Evolutionary conservation across 768 basidiomycete species (phyloP), one percentile per base, ranked within the genome.

Genomic region (Pisolithus microcarpus): DNA sequence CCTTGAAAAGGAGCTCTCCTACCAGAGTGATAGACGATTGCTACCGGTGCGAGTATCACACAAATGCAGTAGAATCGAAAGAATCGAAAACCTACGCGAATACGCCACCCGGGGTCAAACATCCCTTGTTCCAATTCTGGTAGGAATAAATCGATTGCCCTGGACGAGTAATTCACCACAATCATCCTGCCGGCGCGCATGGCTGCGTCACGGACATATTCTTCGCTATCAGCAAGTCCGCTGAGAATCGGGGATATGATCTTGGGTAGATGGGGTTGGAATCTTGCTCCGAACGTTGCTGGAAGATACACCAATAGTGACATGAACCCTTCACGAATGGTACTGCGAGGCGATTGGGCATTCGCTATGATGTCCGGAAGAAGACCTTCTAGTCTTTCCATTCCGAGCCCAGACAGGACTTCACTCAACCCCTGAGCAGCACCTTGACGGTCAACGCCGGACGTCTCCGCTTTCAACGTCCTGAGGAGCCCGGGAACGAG

Each of bases 121-220:
- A 99, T 93, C 0, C 93, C 92, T 34, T 76, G 80, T 65, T 98
- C 93, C 37, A 98, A 80, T 66, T 97, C 93, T 1, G 95, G 96
- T 7, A 99, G 72, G 18, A 99, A 75, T 21, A 99, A 74, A 56
- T 98, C 95, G 51, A 98, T 91, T 5, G 95, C 95, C 63, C 83
- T 89, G 61, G 59, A 81, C 10, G 93, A 87, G 72, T 98, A 97
- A 65, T 94, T 96, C 52, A 83, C 85, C 56, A 99, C 89, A 57
- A 98, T 86, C 92, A 98, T 98, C 56, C 96, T 78, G 51, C 95
- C 94, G n/a, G 95, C 94, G 34, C 91, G 82, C 94, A 98, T 97
- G 5, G 95, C 93, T 10, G 95, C 94, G 56, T 98, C 94, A 23
- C 95, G 79, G 9, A 98, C 96, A 61, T 87, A 92, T 70, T 97